Conservation (phyloP, 345 rosid genomes). For the Cardamine resedifolia region DNA sequence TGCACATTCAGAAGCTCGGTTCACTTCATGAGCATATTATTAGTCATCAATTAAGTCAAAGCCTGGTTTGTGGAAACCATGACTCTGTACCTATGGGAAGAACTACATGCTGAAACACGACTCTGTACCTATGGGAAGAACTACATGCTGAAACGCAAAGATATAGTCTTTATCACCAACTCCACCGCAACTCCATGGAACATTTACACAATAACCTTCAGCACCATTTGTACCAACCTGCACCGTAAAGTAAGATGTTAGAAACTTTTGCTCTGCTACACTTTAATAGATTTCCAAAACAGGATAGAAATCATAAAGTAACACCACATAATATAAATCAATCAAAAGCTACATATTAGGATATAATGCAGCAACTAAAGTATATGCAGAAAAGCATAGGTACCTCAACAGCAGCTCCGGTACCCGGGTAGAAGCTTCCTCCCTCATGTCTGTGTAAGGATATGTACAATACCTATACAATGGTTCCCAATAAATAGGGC, state of each 20-base stretch:
- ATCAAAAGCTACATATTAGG: neutral
- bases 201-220: conserved; percentile 90
- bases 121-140: conserved; percentile 81
- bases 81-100: conserved; percentile 73
- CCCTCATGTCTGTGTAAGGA: conserved; percentile 95
- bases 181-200: conserved; percentile 98
- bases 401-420: conserved; percentile 92
- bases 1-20: neutral
- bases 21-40: conserved; percentile 16
- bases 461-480: conserved; percentile 72
- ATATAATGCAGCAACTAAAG: neutral
- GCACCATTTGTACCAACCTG: conserved; percentile 88
- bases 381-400: neutral
- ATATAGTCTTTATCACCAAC: conserved; percentile 93
- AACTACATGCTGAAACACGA: conserved; percentile 67
- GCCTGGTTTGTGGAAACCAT: neutral
- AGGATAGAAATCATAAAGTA: neutral
- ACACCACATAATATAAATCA: neutral
- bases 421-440: conserved; percentile 88
- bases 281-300: neutral
- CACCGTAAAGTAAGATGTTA: conserved; percentile 24
- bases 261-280: conserved; percentile 1
- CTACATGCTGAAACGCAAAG: conserved; percentile 84
- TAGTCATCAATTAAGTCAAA: conserved; percentile 10
- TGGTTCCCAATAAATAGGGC: neutral